Percentiles rank a stretch among this genome's conserved stretches.
phyloP scores from a whole-genome alignment of 768 basidiomycete genomes.

The Boletus rufocinnamomeus region DNA sequence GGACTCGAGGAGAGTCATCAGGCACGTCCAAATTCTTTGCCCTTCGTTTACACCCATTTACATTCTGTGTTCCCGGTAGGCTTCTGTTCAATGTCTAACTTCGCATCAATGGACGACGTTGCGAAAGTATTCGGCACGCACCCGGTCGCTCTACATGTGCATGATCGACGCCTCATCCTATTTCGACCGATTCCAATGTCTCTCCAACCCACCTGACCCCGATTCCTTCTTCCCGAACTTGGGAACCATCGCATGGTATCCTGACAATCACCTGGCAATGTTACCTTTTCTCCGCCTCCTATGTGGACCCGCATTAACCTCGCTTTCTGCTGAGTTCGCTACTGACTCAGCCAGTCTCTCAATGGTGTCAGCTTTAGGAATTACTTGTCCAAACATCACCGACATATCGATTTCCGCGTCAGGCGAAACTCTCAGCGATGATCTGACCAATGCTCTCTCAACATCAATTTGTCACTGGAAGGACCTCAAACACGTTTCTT shows the following conservation, averaged over 20 bases:
- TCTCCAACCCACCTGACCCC: conserved; percentile 17
- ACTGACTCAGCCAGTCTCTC: conserved; percentile 20
- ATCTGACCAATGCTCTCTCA: conserved; percentile 19
- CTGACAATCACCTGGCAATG: conserved; percentile 20
- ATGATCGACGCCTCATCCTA: conserved; percentile 21
- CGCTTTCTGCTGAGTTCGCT: conserved; percentile 23
- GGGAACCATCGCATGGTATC: conserved; percentile 26
- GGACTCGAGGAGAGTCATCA: conserved; percentile 5
- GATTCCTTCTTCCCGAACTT: conserved; percentile 27
- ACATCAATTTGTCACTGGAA: conserved; percentile 24
- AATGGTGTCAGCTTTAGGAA: conserved; percentile 15
- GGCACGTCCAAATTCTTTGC: conserved; percentile 9
- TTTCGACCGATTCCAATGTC: conserved; percentile 9
- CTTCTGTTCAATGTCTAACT: background rate
- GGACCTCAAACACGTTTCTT: conserved; percentile 19
- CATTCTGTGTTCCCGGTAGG: background rate
- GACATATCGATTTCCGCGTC: conserved; percentile 20
- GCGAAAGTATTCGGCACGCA: conserved; percentile 22
- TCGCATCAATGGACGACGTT: conserved; percentile 22
- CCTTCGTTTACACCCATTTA: background rate
- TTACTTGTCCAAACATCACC: conserved; percentile 21
- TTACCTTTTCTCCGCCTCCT: conserved; percentile 26
- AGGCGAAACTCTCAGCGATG: conserved; percentile 6
- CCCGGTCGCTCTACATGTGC: conserved; percentile 24
- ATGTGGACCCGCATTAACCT: conserved; percentile 25